These are phyloP conservation scores for Paraleonurus japonicus DNA, from an alignment of 257 asterid genomes.

Conservation along the genomic window DNA sequence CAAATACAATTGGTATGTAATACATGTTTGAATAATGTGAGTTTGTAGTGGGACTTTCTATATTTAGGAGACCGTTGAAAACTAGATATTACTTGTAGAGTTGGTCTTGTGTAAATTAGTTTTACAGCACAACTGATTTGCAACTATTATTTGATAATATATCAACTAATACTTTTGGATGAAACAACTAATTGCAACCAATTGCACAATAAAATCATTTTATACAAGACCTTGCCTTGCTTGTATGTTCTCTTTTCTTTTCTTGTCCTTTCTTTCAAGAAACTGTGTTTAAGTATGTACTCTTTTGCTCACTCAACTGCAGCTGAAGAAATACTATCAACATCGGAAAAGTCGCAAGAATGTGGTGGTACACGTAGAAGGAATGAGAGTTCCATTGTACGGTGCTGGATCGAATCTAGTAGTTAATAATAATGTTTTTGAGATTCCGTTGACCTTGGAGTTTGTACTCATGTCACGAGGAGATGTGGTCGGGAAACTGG, in stretches of 20 bases:
- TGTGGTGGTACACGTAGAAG: conserved; percentile 63
- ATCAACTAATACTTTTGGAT: too few relatives aligned
- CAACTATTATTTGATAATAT: too few relatives aligned
- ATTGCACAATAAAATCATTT: too few relatives aligned
- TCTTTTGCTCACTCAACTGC: conserved; percentile 25
- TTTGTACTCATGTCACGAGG: conserved; percentile 65
- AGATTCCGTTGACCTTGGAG: conserved; percentile 61
- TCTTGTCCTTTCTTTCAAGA: background rate
- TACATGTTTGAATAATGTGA: background rate
- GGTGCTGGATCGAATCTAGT: conserved; percentile 78
- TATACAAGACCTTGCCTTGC: too few relatives aligned
- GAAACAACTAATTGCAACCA: too few relatives aligned
- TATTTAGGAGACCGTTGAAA: background rate
- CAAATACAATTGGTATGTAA: background rate
- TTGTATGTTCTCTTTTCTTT: background rate
- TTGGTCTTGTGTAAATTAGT: too few relatives aligned
- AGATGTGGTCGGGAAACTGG: conserved; percentile 85
- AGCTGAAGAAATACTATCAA: conserved; percentile 76
- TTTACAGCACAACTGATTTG: too few relatives aligned
- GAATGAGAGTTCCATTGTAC: conserved; percentile 73
- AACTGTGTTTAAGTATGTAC: background rate
- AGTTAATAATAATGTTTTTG: conserved; percentile 36
- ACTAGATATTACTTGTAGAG: background rate
- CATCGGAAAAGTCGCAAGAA: conserved; percentile 68
- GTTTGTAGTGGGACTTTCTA: background rate